A percentile compares a stretch with the other conserved stretches of the same genome.
Conservation (phyloP, 2,329 filamentous ascomycete species). For the Cordyceps cicadae region DNA sequence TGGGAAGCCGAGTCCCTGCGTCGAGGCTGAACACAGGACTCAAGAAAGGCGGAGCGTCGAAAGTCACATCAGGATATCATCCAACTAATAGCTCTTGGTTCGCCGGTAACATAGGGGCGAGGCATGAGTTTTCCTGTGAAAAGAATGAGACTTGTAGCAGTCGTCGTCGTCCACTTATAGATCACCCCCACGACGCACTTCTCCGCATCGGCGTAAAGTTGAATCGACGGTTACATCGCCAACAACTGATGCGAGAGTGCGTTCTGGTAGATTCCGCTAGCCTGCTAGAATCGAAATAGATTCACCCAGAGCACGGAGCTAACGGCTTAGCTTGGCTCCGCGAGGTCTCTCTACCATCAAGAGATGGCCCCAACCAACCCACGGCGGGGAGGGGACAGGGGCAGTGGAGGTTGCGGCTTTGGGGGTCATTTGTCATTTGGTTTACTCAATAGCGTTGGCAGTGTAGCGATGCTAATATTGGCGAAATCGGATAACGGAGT, state of each 20-base stretch:
- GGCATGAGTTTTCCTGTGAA: no score
- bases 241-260: not conserved
- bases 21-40: not conserved
- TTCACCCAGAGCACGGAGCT: not conserved
- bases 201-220: not conserved
- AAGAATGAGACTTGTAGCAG: not conserved
- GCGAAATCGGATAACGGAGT: not conserved
- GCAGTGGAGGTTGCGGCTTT: not conserved
- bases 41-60: not conserved
- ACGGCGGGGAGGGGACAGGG: not conserved
- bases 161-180: not conserved
- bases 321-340: not conserved
- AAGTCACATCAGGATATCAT: not conserved
- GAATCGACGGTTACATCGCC: not conserved
- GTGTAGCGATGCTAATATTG: not conserved
- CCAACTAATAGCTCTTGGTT: not conserved
- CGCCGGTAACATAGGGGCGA: no score
- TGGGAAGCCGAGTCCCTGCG: not conserved
- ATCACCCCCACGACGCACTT: not conserved
- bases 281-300: not conserved
- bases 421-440: not conserved
- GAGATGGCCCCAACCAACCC: not conserved
- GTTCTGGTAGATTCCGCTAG: not conserved
- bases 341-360: not conserved
- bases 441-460: not conserved